These are phyloP conservation scores for Vicia villosa DNA, from an alignment of 306 rosid genomes.

Conservation along the genomic window DNA sequence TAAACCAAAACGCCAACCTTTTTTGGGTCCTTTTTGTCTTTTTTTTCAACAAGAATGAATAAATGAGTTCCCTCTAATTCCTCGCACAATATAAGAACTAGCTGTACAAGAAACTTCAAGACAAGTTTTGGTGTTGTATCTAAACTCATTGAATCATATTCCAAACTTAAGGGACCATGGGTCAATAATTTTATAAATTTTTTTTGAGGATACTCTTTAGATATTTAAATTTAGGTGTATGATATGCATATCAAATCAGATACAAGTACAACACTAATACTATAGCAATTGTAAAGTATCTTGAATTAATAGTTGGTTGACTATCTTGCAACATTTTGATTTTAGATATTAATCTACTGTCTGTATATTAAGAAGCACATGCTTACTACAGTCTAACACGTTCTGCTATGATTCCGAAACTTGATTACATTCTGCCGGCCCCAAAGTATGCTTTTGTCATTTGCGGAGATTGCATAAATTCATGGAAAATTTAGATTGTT, in stretches of 20 bases:
- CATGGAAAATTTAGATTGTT: conserved; percentile 3
- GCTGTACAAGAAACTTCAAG: neutral
- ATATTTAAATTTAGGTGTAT: neutral
- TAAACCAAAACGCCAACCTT: too few relatives aligned
- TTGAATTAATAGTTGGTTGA: neutral
- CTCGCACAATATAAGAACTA: neutral
- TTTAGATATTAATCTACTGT: neutral
- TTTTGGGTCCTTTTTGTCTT: too few relatives aligned
- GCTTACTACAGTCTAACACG: conserved; percentile 2
- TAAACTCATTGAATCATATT: neutral
- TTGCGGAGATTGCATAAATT: neutral
- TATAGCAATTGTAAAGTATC: neutral
- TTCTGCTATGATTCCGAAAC: conserved; percentile 7
- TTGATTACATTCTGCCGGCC: conserved; percentile 2
- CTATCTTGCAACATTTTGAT: neutral
- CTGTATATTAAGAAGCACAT: conserved; percentile 6
- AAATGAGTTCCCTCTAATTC: neutral
- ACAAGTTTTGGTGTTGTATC: neutral
- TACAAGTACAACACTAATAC: neutral
- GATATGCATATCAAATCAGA: neutral
- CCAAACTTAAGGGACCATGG: neutral
- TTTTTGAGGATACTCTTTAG: neutral
- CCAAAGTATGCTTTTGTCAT: conserved; percentile 1
- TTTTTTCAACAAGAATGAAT: too few relatives aligned
- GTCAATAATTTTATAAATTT: neutral